These are phyloP conservation scores for Trichoderma endophyticum DNA, from an alignment of 2,329 filamentous ascomycete genomes.

Conservation along the genomic window DNA sequence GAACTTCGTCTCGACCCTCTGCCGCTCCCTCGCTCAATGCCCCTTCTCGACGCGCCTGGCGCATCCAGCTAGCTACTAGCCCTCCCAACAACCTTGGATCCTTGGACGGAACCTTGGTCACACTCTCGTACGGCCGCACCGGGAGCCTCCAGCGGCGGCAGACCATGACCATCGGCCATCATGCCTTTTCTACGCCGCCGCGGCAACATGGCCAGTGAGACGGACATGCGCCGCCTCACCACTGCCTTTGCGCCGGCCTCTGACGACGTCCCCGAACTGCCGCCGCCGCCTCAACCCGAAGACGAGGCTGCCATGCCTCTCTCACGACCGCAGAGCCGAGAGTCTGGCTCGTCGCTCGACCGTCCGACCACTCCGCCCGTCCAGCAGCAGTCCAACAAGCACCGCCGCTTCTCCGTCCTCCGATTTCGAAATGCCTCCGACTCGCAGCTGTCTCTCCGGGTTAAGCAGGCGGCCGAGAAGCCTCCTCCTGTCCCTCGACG, in stretches of 20 bases:
- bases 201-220: conserved; percentile 58
- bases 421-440: conserved; percentile 91
- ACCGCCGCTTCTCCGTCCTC: conserved; percentile 66
- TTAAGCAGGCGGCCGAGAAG: conserved; percentile 63
- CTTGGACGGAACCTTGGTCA: background rate
- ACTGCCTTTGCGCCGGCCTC: conserved; percentile 33
- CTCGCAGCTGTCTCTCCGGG: conserved; percentile 75
- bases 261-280: conserved; percentile 26
- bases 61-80: conserved; percentile 8
- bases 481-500: conserved; percentile 57
- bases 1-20: background rate
- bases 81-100: background rate
- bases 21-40: conserved; percentile 13
- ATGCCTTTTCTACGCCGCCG: conserved; percentile 63
- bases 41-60: conserved; percentile 17
- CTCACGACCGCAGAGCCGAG: conserved; percentile 24
- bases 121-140: background rate
- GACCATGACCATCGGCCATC: conserved; percentile 39
- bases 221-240: conserved; percentile 55
- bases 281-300: conserved; percentile 15
- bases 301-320: conserved; percentile 14
- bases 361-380: conserved; percentile 39
- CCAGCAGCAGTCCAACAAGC: conserved; percentile 54
- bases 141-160: conserved; percentile 18
- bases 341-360: conserved; percentile 23